phyloP scores from a whole-genome alignment of 352 stramenopile genomes.

The Globisporangium nagaii region DNA sequence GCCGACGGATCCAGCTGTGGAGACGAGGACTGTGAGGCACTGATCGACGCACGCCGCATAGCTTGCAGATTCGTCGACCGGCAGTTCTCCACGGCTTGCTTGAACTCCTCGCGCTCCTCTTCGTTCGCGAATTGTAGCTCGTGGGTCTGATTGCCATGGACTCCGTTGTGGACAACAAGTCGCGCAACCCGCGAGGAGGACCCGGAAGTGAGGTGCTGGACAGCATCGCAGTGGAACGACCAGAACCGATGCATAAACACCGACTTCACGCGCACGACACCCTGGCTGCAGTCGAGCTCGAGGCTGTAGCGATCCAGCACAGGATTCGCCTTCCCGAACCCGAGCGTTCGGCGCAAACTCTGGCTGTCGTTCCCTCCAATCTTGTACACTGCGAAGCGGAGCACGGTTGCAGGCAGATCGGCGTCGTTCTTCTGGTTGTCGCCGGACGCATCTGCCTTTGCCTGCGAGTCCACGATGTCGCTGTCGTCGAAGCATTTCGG shows the following conservation, averaged over 20 bases:
- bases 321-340: constrained; percentile 64
- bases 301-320: constrained; percentile 75
- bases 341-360: constrained; percentile 51
- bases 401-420: constrained; percentile 51
- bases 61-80: constrained; percentile 30
- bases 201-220: constrained; percentile 40
- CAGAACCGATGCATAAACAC: constrained; percentile 82
- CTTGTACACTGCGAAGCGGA: constrained; percentile 73
- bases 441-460: constrained; percentile 20
- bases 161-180: constrained; percentile 51
- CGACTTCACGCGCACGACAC: constrained; percentile 69
- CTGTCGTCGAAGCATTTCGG: constrained; percentile 79
- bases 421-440: constrained; percentile 25
- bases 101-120: constrained; percentile 60
- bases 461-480: constrained; percentile 64
- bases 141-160: constrained; percentile 44
- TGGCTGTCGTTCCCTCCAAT: constrained; percentile 53
- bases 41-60: constrained; percentile 29
- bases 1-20: constrained; percentile 14
- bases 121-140: constrained; percentile 77
- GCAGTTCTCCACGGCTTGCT: constrained; percentile 51
- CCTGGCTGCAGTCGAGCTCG: constrained; percentile 66
- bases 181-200: constrained; percentile 33
- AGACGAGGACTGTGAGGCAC: constrained; percentile 14
- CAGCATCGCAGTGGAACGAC: constrained; percentile 69